Evolutionary conservation across 2,329 filamentous ascomycete genomes (phyloP).

Genomic region (Aspergillus viridinutans): DNA sequence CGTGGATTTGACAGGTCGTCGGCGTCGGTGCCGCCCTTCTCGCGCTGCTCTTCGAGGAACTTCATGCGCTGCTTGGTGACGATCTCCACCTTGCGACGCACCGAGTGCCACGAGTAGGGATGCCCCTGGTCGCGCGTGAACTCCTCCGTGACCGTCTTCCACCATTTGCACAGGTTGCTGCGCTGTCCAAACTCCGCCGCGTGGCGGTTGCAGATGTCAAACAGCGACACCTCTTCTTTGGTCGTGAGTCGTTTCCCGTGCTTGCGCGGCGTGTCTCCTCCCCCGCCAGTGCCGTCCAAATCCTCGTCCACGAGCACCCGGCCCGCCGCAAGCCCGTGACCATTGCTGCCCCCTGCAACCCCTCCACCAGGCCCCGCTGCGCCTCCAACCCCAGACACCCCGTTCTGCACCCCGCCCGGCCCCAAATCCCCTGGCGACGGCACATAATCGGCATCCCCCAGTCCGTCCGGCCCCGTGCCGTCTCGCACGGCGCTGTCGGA

Average conservation of each 20-base stretch:
- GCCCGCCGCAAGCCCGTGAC: not conserved
- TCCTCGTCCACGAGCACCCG: slow-evolving; percentile 13
- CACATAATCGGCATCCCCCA: slow-evolving; percentile 15
- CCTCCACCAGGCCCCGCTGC: slow-evolving; percentile 3
- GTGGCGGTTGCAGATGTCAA: slow-evolving; percentile 39
- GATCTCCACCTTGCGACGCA: slow-evolving; percentile 39
- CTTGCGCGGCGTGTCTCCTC: slow-evolving; percentile 22
- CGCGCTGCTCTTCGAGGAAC: slow-evolving; percentile 33
- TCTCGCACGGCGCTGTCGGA: slow-evolving; percentile 11
- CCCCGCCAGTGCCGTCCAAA: slow-evolving; percentile 5
- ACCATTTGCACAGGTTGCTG: slow-evolving; percentile 42
- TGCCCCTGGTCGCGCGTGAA: slow-evolving; percentile 36
- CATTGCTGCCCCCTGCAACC: slow-evolving; percentile 4
- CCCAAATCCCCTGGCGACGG: slow-evolving; percentile 9
- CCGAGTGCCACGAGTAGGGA: slow-evolving; percentile 42
- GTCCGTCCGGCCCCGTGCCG: slow-evolving; percentile 5
- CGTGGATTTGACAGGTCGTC: slow-evolving; percentile 34
- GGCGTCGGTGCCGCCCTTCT: slow-evolving; percentile 19
- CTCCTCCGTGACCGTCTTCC: slow-evolving; percentile 36
- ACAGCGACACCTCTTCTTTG: slow-evolving; percentile 37
- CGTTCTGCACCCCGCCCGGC: not conserved
- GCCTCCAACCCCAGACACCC: not conserved
- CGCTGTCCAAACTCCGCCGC: slow-evolving; percentile 35
- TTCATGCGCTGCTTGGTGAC: slow-evolving; percentile 40
- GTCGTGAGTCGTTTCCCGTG: slow-evolving; percentile 38